Conservation (phyloP, 495 filamentous ascomycete species). For the Podospora conica region DNA sequence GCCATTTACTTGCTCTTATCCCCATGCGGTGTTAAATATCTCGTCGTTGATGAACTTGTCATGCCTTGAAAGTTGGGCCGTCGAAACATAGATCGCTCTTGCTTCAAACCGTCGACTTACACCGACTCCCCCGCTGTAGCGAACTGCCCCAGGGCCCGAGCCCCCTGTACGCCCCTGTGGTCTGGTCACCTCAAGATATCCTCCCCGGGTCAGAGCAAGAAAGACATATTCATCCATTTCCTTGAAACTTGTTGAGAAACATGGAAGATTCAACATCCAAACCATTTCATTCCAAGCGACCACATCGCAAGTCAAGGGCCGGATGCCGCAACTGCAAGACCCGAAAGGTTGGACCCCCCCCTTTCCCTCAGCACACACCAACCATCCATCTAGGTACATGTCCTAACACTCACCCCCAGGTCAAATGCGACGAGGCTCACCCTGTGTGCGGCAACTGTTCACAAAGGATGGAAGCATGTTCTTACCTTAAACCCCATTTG, state of each 20-base stretch:
- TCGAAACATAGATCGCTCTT: neutral
- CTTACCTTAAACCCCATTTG: conserved; percentile 26
- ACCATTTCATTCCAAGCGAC: conserved; percentile 43
- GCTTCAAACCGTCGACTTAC: neutral
- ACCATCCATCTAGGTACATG: too few species aligned
- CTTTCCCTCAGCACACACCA: neutral
- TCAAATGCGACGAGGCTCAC: conserved; percentile 46
- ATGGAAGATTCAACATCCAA: conserved; percentile 8
- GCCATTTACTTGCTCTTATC: neutral
- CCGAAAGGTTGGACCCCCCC: conserved; percentile 23
- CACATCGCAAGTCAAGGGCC: conserved; percentile 47
- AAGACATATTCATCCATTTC: neutral
- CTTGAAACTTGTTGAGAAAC: neutral
- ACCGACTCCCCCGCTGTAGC: neutral
- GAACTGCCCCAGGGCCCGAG: neutral
- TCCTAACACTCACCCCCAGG: conserved; percentile 12
- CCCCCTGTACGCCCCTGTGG: neutral
- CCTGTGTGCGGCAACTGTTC: conserved; percentile 43
- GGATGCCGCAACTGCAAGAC: conserved; percentile 47
- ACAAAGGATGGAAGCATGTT: conserved; percentile 38
- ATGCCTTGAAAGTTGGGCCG: too few species aligned
- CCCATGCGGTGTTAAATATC: neutral
- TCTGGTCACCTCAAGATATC: neutral
- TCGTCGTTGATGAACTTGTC: neutral
- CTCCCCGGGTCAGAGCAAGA: too few species aligned